These are phyloP conservation scores for Talaromyces rugulosus DNA, from an alignment of 2,329 filamentous ascomycete species.

Conservation along the genomic window DNA sequence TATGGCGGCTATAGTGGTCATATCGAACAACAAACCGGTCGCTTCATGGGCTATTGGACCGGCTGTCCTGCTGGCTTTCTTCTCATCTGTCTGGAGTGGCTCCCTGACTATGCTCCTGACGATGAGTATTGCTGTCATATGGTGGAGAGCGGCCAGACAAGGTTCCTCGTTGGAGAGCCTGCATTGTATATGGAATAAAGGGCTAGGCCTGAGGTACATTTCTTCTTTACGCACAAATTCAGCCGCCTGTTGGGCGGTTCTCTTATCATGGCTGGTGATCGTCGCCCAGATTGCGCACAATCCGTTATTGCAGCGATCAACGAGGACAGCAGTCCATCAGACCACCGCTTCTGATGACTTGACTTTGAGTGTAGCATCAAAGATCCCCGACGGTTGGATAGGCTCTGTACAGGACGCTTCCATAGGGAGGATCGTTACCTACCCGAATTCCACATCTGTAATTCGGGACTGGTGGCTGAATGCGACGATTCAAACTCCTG, in stretches of 20 bases:
- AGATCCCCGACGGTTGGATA: slow-evolving; percentile 2
- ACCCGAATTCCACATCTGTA: not conserved
- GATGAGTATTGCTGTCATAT: slow-evolving; percentile 1
- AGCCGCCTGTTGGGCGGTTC: not conserved
- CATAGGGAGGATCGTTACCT: not conserved
- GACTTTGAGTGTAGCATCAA: not conserved
- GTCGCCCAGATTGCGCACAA: not conserved
- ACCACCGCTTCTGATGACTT: not conserved
- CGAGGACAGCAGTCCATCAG: not conserved
- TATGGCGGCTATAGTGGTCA: not conserved
- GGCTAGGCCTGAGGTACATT: not conserved
- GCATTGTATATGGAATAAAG: slow-evolving; percentile 1
- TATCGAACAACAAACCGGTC: not conserved
- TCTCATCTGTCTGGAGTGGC: not conserved
- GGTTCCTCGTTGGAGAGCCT: not conserved
- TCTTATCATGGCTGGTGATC: not conserved
- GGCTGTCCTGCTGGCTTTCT: slow-evolving; percentile 1
- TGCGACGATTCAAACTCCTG: not conserved
- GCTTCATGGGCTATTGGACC: not conserved
- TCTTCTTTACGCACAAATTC: not conserved
- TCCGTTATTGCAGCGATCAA: slow-evolving; percentile 1
- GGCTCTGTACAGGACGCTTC: slow-evolving; percentile 1
- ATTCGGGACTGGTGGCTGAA: slow-evolving; percentile 3
- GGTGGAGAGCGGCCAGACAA: not conserved
- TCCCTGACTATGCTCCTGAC: not conserved